A percentile compares a stretch with the other conserved stretches of the same genome.
Evolutionary conservation across 1,139 yeast species (phyloP).

Genomic region (Taphrina pruni): DNA sequence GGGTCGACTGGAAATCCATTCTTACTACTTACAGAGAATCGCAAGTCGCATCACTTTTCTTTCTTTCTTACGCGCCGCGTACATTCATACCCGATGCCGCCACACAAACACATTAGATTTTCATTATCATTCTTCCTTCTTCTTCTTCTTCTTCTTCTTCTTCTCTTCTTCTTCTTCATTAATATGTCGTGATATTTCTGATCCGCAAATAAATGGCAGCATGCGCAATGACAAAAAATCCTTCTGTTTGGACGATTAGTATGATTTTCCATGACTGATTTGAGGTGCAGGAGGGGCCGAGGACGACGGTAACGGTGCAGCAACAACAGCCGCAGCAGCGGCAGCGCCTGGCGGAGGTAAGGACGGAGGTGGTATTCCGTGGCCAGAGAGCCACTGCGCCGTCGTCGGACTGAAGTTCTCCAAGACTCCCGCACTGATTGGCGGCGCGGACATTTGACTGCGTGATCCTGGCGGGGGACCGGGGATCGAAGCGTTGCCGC

Average conservation of each 20-base stretch:
- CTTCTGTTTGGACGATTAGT: neutral
- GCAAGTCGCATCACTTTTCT: no score
- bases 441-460: slow-evolving; percentile 26
- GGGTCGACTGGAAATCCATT: no score
- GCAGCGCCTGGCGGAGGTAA: no score
- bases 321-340: no score
- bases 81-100: no score
- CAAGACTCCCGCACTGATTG: slow-evolving; percentile 37
- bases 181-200: neutral
- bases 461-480: slow-evolving; percentile 2
- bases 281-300: no score
- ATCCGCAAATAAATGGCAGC: no score
- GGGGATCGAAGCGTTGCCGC: neutral
- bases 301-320: no score
- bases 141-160: neutral
- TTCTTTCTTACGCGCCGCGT: neutral
- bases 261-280: slow-evolving; percentile 1
- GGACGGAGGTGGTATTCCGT: slow-evolving; percentile 18
- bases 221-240: no score
- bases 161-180: neutral
- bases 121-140: neutral
- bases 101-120: neutral
- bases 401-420: slow-evolving; percentile 40
- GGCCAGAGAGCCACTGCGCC: slow-evolving; percentile 34
- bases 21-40: no score